Evolutionary conservation across 768 basidiomycete species (phyloP).

Genomic region (Tricholoma saponaceum): DNA sequence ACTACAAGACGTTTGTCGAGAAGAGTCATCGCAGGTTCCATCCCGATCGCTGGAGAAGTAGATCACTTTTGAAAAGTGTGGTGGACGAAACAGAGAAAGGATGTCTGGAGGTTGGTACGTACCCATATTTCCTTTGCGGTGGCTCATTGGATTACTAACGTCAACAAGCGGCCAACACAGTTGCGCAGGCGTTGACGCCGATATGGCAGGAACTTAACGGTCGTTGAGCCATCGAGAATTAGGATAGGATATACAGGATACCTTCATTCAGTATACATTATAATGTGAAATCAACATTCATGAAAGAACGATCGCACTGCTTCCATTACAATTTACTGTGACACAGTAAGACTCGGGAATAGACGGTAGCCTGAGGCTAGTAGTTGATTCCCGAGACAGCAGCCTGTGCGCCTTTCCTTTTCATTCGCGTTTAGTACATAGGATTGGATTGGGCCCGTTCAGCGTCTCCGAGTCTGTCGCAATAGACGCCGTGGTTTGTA

Average conservation of each 20-base stretch:
- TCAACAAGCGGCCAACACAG: slow-evolving; percentile 49
- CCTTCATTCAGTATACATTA: too few relatives aligned
- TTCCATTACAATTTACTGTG: too few relatives aligned
- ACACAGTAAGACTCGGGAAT: too few relatives aligned
- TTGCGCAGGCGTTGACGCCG: slow-evolving; percentile 71
- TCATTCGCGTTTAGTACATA: not conserved
- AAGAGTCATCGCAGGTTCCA: slow-evolving; percentile 74
- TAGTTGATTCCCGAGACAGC: not conserved
- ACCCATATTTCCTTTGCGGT: not conserved
- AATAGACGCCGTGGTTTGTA: not conserved
- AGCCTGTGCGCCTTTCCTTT: not conserved
- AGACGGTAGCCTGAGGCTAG: not conserved
- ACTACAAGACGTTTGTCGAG: slow-evolving; percentile 63
- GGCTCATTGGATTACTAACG: not conserved
- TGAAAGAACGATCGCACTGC: not conserved
- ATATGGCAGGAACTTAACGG: slow-evolving; percentile 47
- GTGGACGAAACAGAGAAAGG: slow-evolving; percentile 52
- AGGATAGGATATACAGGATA: too few relatives aligned
- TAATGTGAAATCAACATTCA: too few relatives aligned
- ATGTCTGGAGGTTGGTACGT: slow-evolving; percentile 62
- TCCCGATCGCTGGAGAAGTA: slow-evolving; percentile 74
- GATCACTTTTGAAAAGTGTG: slow-evolving; percentile 56
- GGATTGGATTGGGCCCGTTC: not conserved
- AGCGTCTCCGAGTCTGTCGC: not conserved
- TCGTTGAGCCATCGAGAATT: slow-evolving; percentile 7